Conservation (phyloP, 306 rosid genomes). For the Sechiopsis laciniata region DNA sequence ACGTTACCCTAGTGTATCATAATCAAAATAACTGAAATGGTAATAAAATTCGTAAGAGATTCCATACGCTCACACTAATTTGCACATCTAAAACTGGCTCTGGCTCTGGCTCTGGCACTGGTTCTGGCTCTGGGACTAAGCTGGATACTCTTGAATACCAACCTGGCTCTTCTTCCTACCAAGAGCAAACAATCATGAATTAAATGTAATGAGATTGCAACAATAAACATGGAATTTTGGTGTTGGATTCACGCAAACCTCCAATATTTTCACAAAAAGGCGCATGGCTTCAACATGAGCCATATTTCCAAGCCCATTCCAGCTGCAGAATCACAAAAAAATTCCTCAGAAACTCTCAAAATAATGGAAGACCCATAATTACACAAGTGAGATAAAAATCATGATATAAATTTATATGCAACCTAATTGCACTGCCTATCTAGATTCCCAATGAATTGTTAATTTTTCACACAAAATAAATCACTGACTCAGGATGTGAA, state of each 20-base stretch:
- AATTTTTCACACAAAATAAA: neutral
- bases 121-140: slow-evolving; percentile 52
- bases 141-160: slow-evolving; percentile 91
- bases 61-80: slow-evolving; percentile 64
- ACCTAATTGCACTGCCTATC: neutral
- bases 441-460: neutral
- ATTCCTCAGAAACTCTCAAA: slow-evolving; percentile 18
- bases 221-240: slow-evolving; percentile 10
- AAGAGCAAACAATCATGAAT: slow-evolving; percentile 25
- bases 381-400: neutral
- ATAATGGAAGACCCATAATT: slow-evolving; percentile 21
- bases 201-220: slow-evolving; percentile 25
- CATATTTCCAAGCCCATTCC: slow-evolving; percentile 92
- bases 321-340: slow-evolving; percentile 51
- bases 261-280: slow-evolving; percentile 93
- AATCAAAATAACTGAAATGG: slow-evolving; percentile 7
- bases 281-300: slow-evolving; percentile 91
- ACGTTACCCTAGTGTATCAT: neutral
- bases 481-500: neutral
- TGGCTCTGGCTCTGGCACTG: slow-evolving; percentile 40
- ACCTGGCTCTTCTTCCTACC: slow-evolving; percentile 91
- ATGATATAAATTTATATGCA: neutral
- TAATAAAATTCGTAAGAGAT: neutral
- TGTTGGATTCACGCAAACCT: slow-evolving; percentile 40
- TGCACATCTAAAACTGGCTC: slow-evolving; percentile 76